Evolutionary conservation across 495 filamentous ascomycete genomes (phyloP).

Genomic region (Rhypophila decipiens): DNA sequence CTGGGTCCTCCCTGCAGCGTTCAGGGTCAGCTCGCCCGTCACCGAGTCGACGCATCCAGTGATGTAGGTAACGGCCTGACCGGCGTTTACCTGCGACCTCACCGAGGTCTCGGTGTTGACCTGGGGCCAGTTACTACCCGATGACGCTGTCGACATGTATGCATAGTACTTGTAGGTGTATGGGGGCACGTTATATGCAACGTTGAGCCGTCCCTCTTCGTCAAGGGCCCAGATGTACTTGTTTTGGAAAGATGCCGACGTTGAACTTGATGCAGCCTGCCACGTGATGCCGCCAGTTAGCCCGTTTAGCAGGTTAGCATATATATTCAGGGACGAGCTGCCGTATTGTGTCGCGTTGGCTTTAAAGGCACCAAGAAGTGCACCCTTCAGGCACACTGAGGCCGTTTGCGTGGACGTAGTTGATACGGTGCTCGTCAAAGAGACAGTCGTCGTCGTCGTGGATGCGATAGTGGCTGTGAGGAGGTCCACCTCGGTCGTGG

Average conservation of each 20-base stretch:
- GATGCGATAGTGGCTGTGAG: neutral
- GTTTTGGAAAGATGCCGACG: neutral
- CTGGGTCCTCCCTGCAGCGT: neutral
- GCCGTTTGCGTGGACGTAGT: neutral
- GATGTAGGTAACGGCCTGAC: neutral
- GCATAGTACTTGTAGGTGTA: slow-evolving; percentile 7
- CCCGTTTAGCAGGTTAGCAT: slow-evolving; percentile 6
- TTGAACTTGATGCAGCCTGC: neutral
- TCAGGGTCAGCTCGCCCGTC: slow-evolving; percentile 7
- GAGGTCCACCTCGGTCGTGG: neutral
- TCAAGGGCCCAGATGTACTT: slow-evolving; percentile 7
- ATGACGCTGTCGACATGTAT: slow-evolving; percentile 2
- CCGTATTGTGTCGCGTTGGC: neutral
- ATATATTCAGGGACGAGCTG: neutral
- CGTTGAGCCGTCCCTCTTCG: slow-evolving; percentile 1
- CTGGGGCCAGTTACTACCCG: slow-evolving; percentile 1
- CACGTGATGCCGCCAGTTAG: neutral
- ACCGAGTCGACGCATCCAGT: slow-evolving; percentile 7
- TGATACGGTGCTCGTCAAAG: slow-evolving; percentile 1
- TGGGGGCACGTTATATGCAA: slow-evolving; percentile 5
- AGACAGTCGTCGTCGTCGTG: neutral
- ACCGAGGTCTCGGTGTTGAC: neutral
- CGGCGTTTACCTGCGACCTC: neutral
- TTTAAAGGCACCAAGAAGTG: slow-evolving; percentile 1
- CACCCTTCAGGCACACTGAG: neutral